Conservation (phyloP, 345 rosid genomes). For the Sonneratia alba region DNA sequence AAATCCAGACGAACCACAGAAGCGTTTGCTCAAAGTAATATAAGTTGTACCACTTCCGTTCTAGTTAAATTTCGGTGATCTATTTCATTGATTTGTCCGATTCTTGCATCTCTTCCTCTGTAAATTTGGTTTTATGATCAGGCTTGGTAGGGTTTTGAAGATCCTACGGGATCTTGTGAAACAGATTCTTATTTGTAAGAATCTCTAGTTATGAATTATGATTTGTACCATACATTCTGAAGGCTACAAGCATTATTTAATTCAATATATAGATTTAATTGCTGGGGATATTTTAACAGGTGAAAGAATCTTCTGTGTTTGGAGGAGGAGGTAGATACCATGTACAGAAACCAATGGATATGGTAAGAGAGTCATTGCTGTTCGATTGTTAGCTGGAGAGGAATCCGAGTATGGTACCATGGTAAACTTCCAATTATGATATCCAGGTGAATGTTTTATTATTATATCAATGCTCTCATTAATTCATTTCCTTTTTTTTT, state of each 20-base stretch:
- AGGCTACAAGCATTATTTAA: background rate
- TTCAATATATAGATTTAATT: background rate
- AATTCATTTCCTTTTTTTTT: constrained; percentile 1
- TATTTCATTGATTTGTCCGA: too few species aligned
- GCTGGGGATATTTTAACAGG: constrained; percentile 27
- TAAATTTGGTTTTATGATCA: constrained; percentile 45
- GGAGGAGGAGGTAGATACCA: constrained; percentile 52
- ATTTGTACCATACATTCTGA: constrained; percentile 7
- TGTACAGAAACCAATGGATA: constrained; percentile 27
- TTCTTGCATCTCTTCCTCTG: too few species aligned
- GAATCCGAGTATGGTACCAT: constrained; percentile 22
- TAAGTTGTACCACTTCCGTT: background rate
- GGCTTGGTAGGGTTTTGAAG: constrained; percentile 55
- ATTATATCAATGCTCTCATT: background rate
- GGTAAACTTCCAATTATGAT: constrained; percentile 70
- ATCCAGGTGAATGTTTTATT: constrained; percentile 29
- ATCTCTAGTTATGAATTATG: background rate
- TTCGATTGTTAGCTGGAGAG: constrained; percentile 19
- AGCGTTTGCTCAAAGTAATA: background rate
- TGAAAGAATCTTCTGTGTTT: constrained; percentile 44
- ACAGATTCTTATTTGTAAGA: constrained; percentile 34
- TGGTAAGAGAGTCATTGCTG: constrained; percentile 31
- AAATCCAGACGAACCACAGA: background rate
- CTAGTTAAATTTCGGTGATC: background rate
- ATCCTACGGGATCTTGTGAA: constrained; percentile 44